Evolutionary conservation across 2,329 filamentous ascomycete genomes (phyloP), one percentile per base, ranked within the genome.

Genomic region (Neofusicoccum kwambonambiense): DNA sequence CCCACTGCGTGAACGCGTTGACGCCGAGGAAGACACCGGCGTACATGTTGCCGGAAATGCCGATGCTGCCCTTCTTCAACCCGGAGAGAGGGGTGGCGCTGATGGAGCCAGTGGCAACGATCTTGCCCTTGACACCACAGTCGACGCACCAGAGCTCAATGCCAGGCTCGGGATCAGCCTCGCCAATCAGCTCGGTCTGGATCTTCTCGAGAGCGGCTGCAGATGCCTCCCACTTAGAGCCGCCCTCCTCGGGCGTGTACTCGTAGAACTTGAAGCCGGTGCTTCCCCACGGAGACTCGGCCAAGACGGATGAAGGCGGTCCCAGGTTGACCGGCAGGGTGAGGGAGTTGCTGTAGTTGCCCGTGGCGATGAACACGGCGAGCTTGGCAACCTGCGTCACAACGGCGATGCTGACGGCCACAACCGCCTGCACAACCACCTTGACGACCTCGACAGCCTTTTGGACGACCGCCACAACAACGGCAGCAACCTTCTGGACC

Each of bases 91-190:
- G 34, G 13, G 60, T 64, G 57, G 62, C 65, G 5, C 62, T 64
- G 37, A 68, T 58, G 34, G 65, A 63, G n/a, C 65, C 67, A 5
- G 64, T 63, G 6, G 63, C 52, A 2, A 60, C 31, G 50, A 68
- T 45, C 27, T 63, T 49, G 8, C 67, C 67, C 19, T 62, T 51
- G 22, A 68, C 54, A 4, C 67, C 67, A 31, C 67, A 68, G 37
- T 68, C 64, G 15, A 68, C 67, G 17, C 67, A 68, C 54, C 56
- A 68, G 34, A 68, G 56, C 27, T 66, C 61, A 17, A 68, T 67
- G 35, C 67, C 56, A 12, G 65, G 63, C 54, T 67, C 64, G 17
- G 67, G 65, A 15, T 68, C 56, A 6, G 52, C 52, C 22, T 60
- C 62, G 2, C 66, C 66, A 3, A 62, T 52, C 27, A 67, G 61